Evolutionary conservation across 1,284 basidiomycete species (phyloP).

Genomic region (Fomitiporia mediterranea): DNA sequence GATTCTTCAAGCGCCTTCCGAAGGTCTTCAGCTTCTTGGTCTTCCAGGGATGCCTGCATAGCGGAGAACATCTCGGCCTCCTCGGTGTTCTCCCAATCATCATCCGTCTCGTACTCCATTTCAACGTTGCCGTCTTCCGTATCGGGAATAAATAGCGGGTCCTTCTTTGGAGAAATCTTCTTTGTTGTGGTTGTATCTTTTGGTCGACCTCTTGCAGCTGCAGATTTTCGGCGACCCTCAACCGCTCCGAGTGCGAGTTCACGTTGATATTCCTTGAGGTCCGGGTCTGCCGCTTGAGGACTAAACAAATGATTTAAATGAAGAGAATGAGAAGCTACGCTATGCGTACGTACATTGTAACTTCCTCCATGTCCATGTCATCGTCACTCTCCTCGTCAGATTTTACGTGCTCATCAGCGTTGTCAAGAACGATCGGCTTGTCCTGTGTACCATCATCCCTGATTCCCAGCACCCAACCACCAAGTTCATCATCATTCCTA

Average conservation of each 20-base stretch:
- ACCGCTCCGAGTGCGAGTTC: slow-evolving; percentile 65
- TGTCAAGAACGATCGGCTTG: slow-evolving; percentile 86
- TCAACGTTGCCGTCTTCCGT: slow-evolving; percentile 31
- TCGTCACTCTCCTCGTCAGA: slow-evolving; percentile 32
- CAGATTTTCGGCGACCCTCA: slow-evolving; percentile 45
- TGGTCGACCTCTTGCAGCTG: slow-evolving; percentile 29
- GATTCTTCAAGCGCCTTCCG: slow-evolving; percentile 18
- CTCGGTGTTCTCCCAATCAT: slow-evolving; percentile 25
- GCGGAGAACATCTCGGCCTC: slow-evolving; percentile 25
- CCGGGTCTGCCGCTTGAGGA: slow-evolving; percentile 46
- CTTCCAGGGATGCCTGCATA: slow-evolving; percentile 23
- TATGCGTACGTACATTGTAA: slow-evolving; percentile 51
- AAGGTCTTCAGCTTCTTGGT: slow-evolving; percentile 21
- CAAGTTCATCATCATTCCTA: slow-evolving; percentile 81
- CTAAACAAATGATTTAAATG: slow-evolving; percentile 28
- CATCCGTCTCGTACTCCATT: slow-evolving; percentile 7
- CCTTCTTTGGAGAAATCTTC: slow-evolving; percentile 29
- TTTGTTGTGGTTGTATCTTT: slow-evolving; percentile 31
- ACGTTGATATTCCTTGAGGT: slow-evolving; percentile 63
- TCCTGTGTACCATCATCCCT: slow-evolving; percentile 72
- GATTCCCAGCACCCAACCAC: slow-evolving; percentile 93
- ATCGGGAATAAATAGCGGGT: slow-evolving; percentile 53
- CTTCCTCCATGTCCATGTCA: slow-evolving; percentile 74
- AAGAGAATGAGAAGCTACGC: slow-evolving; percentile 17
- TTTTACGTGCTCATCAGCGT: slow-evolving; percentile 35